Conservation (phyloP, 192 early-diverging fungal genomes). For the Dissophora ornata region DNA sequence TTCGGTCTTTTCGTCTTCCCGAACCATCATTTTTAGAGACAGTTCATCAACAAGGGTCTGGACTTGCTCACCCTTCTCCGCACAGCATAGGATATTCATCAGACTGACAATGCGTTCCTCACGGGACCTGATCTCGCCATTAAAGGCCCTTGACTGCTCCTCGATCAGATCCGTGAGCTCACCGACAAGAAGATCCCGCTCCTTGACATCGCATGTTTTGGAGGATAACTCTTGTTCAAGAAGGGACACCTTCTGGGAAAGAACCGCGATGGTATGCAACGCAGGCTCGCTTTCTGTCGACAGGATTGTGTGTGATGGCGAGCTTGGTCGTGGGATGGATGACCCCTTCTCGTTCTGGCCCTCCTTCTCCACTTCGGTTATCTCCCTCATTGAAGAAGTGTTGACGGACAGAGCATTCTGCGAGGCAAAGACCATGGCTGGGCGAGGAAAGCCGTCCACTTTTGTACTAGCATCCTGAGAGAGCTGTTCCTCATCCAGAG, state of each 20-base stretch:
- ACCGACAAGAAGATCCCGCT: slow-evolving; percentile 41
- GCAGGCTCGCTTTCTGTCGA: slow-evolving; percentile 42
- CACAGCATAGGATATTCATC: slow-evolving; percentile 16
- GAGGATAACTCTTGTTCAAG: slow-evolving; percentile 44
- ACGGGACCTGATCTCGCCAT: slow-evolving; percentile 24
- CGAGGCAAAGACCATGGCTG: slow-evolving; percentile 32
- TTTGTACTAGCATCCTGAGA: background rate
- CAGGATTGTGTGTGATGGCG: slow-evolving; percentile 28
- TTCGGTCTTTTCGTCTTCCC: slow-evolving; percentile 32
- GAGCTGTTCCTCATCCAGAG: slow-evolving; percentile 34
- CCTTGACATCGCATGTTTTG: slow-evolving; percentile 42
- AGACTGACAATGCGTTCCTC: slow-evolving; percentile 40
- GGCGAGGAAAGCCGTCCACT: slow-evolving; percentile 15
- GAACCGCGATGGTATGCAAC: slow-evolving; percentile 38
- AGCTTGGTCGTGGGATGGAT: slow-evolving; percentile 13
- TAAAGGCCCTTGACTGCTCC: slow-evolving; percentile 29
- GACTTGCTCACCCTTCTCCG: slow-evolving; percentile 33
- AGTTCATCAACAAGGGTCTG: slow-evolving; percentile 37
- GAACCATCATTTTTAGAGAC: slow-evolving; percentile 35
- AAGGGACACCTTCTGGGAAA: slow-evolving; percentile 43
- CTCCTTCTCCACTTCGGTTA: too few relatives aligned
- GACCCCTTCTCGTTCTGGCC: slow-evolving; percentile 7
- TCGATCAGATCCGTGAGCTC: slow-evolving; percentile 46
- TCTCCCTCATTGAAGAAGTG: background rate
- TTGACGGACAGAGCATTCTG: background rate